These are phyloP conservation scores for Catunica adiposa DNA, from an alignment of 2,329 filamentous ascomycete genomes.

Conservation along the genomic window DNA sequence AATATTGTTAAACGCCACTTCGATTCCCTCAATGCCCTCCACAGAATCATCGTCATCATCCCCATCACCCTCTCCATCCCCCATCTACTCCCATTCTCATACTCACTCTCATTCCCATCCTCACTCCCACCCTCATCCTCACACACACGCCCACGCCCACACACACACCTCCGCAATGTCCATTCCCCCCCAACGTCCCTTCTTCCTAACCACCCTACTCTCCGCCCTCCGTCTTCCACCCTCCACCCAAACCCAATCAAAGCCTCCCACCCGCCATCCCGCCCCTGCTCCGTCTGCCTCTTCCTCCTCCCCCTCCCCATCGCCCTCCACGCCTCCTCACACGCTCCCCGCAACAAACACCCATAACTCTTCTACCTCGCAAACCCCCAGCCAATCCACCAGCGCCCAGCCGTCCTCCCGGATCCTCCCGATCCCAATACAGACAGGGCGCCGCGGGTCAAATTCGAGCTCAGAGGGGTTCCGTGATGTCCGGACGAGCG, in stretches of 20 bases:
- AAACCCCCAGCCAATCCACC: not conserved
- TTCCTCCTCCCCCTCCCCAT: constrained; percentile 16
- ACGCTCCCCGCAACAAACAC: too few species aligned
- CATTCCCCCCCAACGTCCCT: constrained; percentile 37
- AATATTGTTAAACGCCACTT: too few species aligned
- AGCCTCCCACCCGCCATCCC: not conserved
- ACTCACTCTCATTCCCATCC: too few species aligned
- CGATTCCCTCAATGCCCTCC: too few species aligned
- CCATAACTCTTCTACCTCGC: too few species aligned
- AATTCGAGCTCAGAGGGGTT: constrained; percentile 65
- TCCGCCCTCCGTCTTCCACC: constrained; percentile 29
- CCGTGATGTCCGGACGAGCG: constrained; percentile 50
- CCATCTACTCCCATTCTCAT: too few species aligned
- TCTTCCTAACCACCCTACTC: constrained; percentile 40
- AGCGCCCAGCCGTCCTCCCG: constrained; percentile 13
- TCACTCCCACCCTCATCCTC: too few species aligned
- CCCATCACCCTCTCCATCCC: too few species aligned
- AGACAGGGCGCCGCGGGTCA: constrained; percentile 42
- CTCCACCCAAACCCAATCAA: not conserved
- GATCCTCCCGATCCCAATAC: constrained; percentile 23
- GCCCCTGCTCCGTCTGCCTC: constrained; percentile 1
- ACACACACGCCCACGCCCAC: too few species aligned
- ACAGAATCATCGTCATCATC: too few species aligned
- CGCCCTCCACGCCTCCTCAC: not conserved
- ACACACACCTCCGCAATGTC: constrained; percentile 14